Evolutionary conservation across 768 basidiomycete genomes (phyloP).

Genomic region (Agaricus blazei): DNA sequence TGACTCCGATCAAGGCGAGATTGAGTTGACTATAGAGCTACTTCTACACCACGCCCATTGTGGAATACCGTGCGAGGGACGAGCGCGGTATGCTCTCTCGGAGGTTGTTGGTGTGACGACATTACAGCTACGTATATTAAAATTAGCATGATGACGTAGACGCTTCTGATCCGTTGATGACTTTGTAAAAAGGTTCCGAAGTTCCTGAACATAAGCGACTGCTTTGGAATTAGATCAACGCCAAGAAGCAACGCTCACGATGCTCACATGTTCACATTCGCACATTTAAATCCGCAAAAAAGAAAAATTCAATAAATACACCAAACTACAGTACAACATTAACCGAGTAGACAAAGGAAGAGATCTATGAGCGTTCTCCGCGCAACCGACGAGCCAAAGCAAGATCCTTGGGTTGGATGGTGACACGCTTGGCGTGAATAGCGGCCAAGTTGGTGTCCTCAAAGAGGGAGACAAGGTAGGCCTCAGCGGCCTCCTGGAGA

Average conservation of each 20-base stretch:
- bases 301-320: constrained; percentile 3
- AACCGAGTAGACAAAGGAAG: neutral
- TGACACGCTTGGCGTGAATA: constrained; percentile 84
- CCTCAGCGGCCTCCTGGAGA: constrained; percentile 87
- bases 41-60: too few relatives aligned
- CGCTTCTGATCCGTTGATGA: constrained; percentile 1
- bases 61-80: too few relatives aligned
- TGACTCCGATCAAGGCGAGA: too few relatives aligned
- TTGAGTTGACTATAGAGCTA: too few relatives aligned
- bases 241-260: neutral
- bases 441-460: constrained; percentile 85
- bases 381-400: constrained; percentile 67
- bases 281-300: neutral
- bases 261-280: neutral
- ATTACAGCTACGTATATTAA: neutral
- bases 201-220: too few relatives aligned
- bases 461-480: constrained; percentile 77
- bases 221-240: neutral
- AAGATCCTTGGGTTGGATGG: constrained; percentile 81
- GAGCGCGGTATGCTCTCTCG: too few relatives aligned
- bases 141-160: neutral
- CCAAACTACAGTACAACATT: constrained; percentile 4
- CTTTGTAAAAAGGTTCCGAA: neutral
- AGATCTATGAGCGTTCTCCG: constrained; percentile 55
- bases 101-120: too few relatives aligned